Base-by-base conservation (phyloP, 345 rosid genomes). In the Hibiscus syriacus region DNA sequence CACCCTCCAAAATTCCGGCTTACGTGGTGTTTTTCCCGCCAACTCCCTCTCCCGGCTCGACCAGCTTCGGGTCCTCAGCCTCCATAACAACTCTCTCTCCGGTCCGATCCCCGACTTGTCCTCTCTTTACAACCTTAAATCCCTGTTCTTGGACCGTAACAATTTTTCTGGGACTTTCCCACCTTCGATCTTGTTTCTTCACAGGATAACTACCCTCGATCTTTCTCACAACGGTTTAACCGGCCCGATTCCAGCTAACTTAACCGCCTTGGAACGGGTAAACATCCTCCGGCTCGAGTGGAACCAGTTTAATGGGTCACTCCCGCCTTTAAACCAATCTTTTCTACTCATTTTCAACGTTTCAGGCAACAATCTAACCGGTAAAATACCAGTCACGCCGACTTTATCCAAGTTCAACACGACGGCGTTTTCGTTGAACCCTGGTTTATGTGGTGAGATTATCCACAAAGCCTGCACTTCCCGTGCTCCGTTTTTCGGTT, bases 81-180 rank as follows among this genome's bases (percentile, higher is more conserved):
- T 94, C 16, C 84, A 45, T 9, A 82, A 85, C 77, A 94, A 91
- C 92, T 89, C 96, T 2, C 83, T 94, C 43, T 76, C 84, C 36
- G 99, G 99, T 26, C 89, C 92, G 1, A 13, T 89, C 69, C 97
- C 99, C 17, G 96, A 91, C 70, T 81, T 94, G 30, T 91, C 99
- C 38, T 6, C 80, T n/a, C 92, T 94, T 27, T n/a, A 67, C 65
- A 86, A 85, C 80, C 84, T 94, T 1, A 85, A 86, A 58, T 82
- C 92, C 12, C 92, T 94, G 14, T 81, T 83, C 64, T 76, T 91
- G 55, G 50, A 74, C 72, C 84, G 61, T 27, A 94, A 91, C 76
- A 57, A 56, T 34, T 94, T 94, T 68, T 80, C 92, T 29, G 95
- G 92, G 25, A 13, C 80, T 10, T 89, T 91, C 55, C 97, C 99